These are phyloP conservation scores for Trichodelitschia bisporula DNA, from an alignment of 495 filamentous ascomycete genomes.

Conservation along the genomic window DNA sequence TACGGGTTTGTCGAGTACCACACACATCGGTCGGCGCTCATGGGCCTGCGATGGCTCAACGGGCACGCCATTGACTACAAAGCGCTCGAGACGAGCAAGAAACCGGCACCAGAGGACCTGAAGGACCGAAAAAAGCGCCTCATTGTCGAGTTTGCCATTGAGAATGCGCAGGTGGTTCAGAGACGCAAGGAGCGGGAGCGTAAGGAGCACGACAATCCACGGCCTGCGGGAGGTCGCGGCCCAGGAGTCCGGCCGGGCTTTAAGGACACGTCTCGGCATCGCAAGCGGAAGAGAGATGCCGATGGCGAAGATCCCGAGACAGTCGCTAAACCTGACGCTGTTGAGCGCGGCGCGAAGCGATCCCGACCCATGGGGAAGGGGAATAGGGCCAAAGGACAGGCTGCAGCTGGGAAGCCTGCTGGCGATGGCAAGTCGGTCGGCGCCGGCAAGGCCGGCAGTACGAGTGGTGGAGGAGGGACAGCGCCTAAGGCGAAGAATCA, in stretches of 20 bases:
- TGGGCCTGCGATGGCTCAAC: slow-evolving; percentile 88
- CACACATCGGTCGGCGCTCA: slow-evolving; percentile 78
- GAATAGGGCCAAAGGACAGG: no score
- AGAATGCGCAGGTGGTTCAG: slow-evolving; percentile 83
- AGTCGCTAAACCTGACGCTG: no score
- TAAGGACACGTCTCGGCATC: slow-evolving; percentile 1
- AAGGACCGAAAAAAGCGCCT: slow-evolving; percentile 47
- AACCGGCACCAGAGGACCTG: slow-evolving; percentile 14
- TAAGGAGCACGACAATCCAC: slow-evolving; percentile 27
- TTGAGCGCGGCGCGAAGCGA: no score
- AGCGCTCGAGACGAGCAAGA: slow-evolving; percentile 11
- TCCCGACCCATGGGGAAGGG: no score
- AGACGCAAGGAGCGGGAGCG: slow-evolving; percentile 47
- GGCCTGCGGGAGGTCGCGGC: slow-evolving; percentile 6
- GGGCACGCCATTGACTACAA: slow-evolving; percentile 37
- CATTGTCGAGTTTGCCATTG: slow-evolving; percentile 94
- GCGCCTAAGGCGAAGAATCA: no score
- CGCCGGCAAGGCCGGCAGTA: no score
- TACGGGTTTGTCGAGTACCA: slow-evolving; percentile 98
- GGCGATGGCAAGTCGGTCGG: no score
- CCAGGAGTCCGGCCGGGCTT: no score
- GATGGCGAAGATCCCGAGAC: no score
- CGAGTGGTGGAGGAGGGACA: no score
- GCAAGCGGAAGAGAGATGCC: slow-evolving; percentile 6
- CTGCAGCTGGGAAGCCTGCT: no score